These are phyloP conservation scores for Solanum chaucha DNA, from an alignment of 257 asterid genomes.

Conservation along the genomic window DNA sequence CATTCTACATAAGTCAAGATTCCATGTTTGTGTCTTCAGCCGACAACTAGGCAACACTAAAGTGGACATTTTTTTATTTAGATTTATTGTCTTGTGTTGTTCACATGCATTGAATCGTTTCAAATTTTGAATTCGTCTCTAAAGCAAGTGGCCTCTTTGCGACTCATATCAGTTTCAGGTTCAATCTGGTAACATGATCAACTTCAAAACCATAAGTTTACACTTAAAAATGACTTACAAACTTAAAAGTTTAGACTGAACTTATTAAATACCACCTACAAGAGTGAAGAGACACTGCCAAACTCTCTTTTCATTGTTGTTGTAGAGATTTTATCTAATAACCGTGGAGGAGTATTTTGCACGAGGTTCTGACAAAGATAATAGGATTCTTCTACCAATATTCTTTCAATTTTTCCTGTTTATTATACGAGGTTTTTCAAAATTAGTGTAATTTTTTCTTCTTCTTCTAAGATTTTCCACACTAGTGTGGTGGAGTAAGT, in stretches of 20 bases:
- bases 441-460: too few relatives aligned
- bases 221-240: background rate
- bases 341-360: background rate
- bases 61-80: background rate
- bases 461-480: too few relatives aligned
- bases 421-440: too few relatives aligned
- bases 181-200: background rate
- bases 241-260: background rate
- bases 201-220: background rate
- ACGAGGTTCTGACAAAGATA: too few relatives aligned
- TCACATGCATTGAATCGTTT: background rate
- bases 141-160: background rate
- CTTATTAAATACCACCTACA: background rate
- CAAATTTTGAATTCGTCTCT: background rate
- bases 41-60: background rate
- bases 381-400: too few relatives aligned
- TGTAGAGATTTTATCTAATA: background rate
- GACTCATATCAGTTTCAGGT: background rate
- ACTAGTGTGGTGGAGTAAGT: too few relatives aligned
- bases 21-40: background rate
- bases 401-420: too few relatives aligned
- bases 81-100: background rate
- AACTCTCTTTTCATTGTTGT: background rate
- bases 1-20: background rate
- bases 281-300: background rate